These are phyloP conservation scores for Dendrobium officinale DNA, from an alignment of 106 monocot genomes.

Conservation along the genomic window DNA sequence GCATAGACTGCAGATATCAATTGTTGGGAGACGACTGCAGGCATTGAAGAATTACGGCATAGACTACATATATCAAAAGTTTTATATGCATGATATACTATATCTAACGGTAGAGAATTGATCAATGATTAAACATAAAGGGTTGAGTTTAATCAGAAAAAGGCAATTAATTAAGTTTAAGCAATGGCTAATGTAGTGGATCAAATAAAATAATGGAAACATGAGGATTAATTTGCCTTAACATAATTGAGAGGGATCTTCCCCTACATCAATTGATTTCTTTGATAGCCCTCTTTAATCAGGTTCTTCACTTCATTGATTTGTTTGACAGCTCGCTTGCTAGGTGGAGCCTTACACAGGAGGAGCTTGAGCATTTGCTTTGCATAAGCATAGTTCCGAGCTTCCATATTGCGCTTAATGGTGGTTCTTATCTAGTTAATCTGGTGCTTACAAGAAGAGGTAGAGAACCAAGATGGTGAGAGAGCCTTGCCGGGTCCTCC, in stretches of 20 bases:
- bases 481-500: conserved; percentile 91
- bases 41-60: conserved; percentile 94
- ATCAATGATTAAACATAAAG: too few species aligned
- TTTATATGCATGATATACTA: too few species aligned
- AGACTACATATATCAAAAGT: too few species aligned
- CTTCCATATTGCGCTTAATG: conserved; percentile 97
- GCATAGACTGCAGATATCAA: conserved; percentile 82
- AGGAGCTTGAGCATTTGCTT: conserved; percentile 89
- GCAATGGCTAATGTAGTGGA: too few species aligned
- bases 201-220: too few species aligned
- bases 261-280: conserved; percentile 84
- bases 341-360: conserved; percentile 74
- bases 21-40: conserved; percentile 78
- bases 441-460: conserved; percentile 82
- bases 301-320: conserved; percentile 68
- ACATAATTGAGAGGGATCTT: conserved; percentile 73
- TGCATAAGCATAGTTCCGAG: conserved; percentile 78
- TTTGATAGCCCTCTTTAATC: conserved; percentile 75
- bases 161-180: too few species aligned
- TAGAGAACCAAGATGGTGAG: conserved; percentile 83
- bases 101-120: too few species aligned
- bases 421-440: conserved; percentile 91
- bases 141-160: too few species aligned
- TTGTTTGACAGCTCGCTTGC: conserved; percentile 43
- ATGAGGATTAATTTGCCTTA: too few species aligned